Evolutionary conservation across 1,284 basidiomycete genomes (phyloP).

Genomic region (Heliocybe sulcata): DNA sequence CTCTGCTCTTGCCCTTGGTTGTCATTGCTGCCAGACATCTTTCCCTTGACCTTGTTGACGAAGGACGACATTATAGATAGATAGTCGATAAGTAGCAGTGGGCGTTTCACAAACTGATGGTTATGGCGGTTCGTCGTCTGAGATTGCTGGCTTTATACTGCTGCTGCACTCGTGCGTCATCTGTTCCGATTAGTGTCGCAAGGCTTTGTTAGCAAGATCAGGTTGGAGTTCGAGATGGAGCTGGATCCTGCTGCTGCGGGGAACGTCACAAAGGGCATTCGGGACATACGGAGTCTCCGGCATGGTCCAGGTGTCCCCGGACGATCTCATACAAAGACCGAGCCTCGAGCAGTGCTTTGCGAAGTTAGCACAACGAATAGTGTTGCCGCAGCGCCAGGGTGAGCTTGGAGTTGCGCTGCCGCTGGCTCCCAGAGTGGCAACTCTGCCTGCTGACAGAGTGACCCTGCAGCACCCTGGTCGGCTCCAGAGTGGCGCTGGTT

Average conservation of each 20-base stretch:
- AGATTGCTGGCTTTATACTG: background rate
- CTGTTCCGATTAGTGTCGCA: background rate
- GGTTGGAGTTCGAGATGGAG: background rate
- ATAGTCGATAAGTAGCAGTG: background rate
- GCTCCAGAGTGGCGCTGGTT: too few species aligned
- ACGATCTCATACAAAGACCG: too few species aligned
- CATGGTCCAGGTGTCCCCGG: too few species aligned
- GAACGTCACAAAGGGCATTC: too few species aligned
- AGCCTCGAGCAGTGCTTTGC: too few species aligned
- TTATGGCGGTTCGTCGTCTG: background rate
- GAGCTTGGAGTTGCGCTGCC: too few species aligned
- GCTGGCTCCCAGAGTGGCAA: too few species aligned
- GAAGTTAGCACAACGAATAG: too few species aligned
- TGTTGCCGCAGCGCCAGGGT: too few species aligned
- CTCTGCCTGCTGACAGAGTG: too few species aligned
- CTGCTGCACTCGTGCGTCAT: background rate
- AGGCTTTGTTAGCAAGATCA: background rate
- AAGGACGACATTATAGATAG: background rate
- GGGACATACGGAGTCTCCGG: too few species aligned
- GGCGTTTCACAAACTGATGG: background rate
- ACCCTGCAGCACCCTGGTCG: too few species aligned
- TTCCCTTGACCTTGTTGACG: background rate
- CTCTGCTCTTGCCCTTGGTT: conserved; percentile 17
- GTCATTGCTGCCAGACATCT: background rate
- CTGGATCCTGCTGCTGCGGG: background rate